Conservation (phyloP, 176 grass and related monocot species). For the barley (Hordeum vulgare) region DNA sequence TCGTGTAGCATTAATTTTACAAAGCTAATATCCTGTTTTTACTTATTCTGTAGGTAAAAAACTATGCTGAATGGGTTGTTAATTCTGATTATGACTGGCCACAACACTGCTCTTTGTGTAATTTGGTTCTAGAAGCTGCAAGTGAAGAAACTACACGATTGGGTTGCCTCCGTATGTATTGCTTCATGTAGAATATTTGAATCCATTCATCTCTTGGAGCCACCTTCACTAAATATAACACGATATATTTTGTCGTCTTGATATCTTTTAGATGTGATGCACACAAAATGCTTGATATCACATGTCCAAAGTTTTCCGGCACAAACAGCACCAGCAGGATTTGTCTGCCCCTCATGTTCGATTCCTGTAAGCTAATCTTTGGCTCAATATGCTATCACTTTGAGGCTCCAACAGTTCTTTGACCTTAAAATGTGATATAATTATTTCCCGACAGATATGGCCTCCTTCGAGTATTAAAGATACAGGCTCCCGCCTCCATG, state of each 20-base stretch:
- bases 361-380: conserved; percentile 51
- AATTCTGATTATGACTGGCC: conserved; percentile 98
- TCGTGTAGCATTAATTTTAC: neutral
- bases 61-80: conserved; percentile 99
- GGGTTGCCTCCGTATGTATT: conserved; percentile 95
- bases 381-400: neutral
- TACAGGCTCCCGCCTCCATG: conserved; percentile 76
- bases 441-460: conserved; percentile 62
- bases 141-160: conserved; percentile 79
- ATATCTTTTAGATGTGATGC: conserved; percentile 64
- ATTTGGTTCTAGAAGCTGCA: conserved; percentile 63
- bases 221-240: conserved; percentile 18
- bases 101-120: conserved; percentile 80
- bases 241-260: neutral
- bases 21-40: conserved; percentile 6
- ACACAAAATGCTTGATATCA: conserved; percentile 87
- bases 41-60: conserved; percentile 69
- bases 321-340: conserved; percentile 91
- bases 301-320: conserved; percentile 67
- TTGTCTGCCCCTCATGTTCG: conserved; percentile 81
- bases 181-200: conserved; percentile 19
- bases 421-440: conserved; percentile 10
- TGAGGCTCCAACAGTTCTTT: conserved; percentile 15
- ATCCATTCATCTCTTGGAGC: conserved; percentile 22
- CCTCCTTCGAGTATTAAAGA: conserved; percentile 96